Conservation (phyloP, 176 grass and related monocot genomes). For the Sorghum bicolor region Sorghum_bicolor_NCBIv3 NC_012870.2:8804501-8805000, state of each 20-base stretch:
- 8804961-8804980: neutral
- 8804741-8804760: neutral
- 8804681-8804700: neutral
- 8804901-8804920: neutral
- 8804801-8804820: neutral
- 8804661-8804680: neutral
- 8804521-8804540: no score
- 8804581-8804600: neutral
- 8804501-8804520: no score
- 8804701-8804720: neutral
- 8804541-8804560: no score
- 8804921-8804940: neutral
- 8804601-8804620: neutral
- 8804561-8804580: neutral
- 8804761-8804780: neutral
- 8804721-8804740: neutral
- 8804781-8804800: neutral
- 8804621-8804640: no score
- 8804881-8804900: neutral
- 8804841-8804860: neutral
- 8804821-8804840: neutral
- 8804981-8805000: neutral
- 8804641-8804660: neutral
- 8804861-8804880: neutral
- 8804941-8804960: neutral